Percentiles rank a stretch among this genome's conserved stretches.
Conservation (phyloP, 805 yeast genomes). For the Hanseniaspora mollemarum region DNA sequence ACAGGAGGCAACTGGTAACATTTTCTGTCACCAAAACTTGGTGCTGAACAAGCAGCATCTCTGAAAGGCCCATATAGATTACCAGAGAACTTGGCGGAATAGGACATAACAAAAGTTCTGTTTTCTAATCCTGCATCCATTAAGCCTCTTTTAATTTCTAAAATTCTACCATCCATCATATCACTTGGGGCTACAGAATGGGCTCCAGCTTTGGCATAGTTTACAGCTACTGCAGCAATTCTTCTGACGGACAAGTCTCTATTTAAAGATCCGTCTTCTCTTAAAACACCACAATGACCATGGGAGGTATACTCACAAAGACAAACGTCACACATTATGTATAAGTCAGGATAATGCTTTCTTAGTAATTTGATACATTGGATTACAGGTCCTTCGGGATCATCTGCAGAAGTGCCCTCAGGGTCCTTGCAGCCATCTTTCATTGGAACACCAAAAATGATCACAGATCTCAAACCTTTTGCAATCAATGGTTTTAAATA, state of each 20-base stretch:
- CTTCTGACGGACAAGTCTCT: constrained; percentile 65
- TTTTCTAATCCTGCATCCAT: constrained; percentile 75
- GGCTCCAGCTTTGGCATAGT: constrained; percentile 93
- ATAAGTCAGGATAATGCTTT: constrained; percentile 63
- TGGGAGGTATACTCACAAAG: constrained; percentile 92
- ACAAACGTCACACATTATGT: constrained; percentile 88
- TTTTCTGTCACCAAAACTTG: constrained; percentile 82
- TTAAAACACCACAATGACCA: constrained; percentile 92
- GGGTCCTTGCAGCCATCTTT: constrained; percentile 66
- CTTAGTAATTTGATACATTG: constrained; percentile 56
- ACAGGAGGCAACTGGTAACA: constrained; percentile 89
- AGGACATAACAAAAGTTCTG: constrained; percentile 79
- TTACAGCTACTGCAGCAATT: constrained; percentile 87
- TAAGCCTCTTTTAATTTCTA: constrained; percentile 76
- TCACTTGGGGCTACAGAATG: constrained; percentile 93
- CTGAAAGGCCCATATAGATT: constrained; percentile 91
- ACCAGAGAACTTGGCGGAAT: constrained; percentile 89
- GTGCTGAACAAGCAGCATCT: constrained; percentile 91
- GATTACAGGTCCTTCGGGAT: constrained; percentile 92
- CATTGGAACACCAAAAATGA: constrained; percentile 83
- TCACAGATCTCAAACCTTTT: constrained; percentile 77
- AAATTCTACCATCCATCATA: constrained; percentile 91
- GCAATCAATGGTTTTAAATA: constrained; percentile 57
- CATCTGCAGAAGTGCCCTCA: constrained; percentile 83
- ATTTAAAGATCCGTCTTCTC: constrained; percentile 77